Conservation (phyloP, 306 rosid genomes). For the Vicia sativa region DNA sequence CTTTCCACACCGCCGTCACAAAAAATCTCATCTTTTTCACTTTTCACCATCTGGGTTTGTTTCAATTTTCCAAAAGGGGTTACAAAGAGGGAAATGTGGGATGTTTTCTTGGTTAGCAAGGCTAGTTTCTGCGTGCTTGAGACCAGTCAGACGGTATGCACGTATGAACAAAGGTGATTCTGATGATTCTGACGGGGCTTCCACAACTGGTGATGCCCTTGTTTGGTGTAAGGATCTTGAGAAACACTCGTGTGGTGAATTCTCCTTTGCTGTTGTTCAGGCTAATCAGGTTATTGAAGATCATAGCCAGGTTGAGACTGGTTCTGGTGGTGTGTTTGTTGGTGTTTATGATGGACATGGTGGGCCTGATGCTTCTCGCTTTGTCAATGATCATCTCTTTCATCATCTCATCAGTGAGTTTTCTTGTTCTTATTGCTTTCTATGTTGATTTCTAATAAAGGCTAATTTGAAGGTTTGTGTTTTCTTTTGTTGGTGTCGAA, state of each 20-base stretch:
- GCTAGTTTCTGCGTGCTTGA: slow-evolving; percentile 79
- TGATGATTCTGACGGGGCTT: slow-evolving; percentile 48
- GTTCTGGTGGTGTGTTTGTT: slow-evolving; percentile 63
- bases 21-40: neutral
- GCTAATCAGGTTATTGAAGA: slow-evolving; percentile 80
- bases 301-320: slow-evolving; percentile 84
- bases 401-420: slow-evolving; percentile 64
- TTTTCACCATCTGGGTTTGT: slow-evolving; percentile 30
- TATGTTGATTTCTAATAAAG: neutral
- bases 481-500: neutral
- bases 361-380: slow-evolving; percentile 72
- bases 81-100: slow-evolving; percentile 85
- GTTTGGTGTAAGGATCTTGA: slow-evolving; percentile 73
- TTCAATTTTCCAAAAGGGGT: slow-evolving; percentile 23
- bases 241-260: slow-evolving; percentile 72
- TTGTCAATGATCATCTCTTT: slow-evolving; percentile 66
- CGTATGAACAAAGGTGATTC: slow-evolving; percentile 80
- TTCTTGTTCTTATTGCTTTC: neutral
- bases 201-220: slow-evolving; percentile 56
- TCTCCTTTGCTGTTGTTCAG: slow-evolving; percentile 80
- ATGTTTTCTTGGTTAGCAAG: slow-evolving; percentile 98
- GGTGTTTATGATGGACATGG: slow-evolving; percentile 98
- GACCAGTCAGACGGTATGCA: slow-evolving; percentile 79
- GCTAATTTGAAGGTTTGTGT: neutral
- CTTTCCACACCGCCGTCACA: neutral